Base-by-base conservation (phyloP, 495 filamentous ascomycete genomes). In the Penicillium coprophilum region DNA sequence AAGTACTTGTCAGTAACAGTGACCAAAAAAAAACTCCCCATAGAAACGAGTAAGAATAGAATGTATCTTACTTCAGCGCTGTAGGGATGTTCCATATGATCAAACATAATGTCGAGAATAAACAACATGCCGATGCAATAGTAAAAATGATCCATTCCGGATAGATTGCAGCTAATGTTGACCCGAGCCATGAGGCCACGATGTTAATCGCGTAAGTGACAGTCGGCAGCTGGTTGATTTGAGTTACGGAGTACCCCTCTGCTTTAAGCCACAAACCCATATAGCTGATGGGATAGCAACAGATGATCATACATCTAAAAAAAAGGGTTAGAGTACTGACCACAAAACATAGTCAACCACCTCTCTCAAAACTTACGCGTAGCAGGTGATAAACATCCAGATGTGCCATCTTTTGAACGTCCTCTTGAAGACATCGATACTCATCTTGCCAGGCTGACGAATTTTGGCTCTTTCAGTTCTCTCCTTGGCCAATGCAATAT, bases 261-360 rank as follows among this genome's bases (percentile, higher is more conserved):
- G 65, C 69, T 44, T 79, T 78, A 17, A 81, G 63, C 77, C 77
- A 80, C 30, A 80, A 66, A 38, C 67, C 77, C 75, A 77, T 77
- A 38, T 76, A 79, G 4, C 53, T 46, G 4, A 46, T 59, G 1
- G 75, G 74, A 47, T 78, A 78, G 15, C 61, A 56, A 2, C 62
- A 68, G 12, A 77, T 71, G 44, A 77, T 77, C 73, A 80, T 78
- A 57, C 72, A 77, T 19, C 64, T 70, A 27, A 4, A 6, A 5
- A 27, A 27, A 24, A 20, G 27, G 10, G 19, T 54, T 30, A 55
- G 41, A 15, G 39, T 31, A 17, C 17, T 8, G 6, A 17, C 34
- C 1, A 7, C 34, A 17, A 6, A 36, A 1, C n/a, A n/a, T n/a
- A 13, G n/a, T 38, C 7, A 15, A 38, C n/a, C n/a, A 1, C n/a